Conservation (phyloP, 148 eudicot genomes). For the Arctostaphylos glauca region DNA sequence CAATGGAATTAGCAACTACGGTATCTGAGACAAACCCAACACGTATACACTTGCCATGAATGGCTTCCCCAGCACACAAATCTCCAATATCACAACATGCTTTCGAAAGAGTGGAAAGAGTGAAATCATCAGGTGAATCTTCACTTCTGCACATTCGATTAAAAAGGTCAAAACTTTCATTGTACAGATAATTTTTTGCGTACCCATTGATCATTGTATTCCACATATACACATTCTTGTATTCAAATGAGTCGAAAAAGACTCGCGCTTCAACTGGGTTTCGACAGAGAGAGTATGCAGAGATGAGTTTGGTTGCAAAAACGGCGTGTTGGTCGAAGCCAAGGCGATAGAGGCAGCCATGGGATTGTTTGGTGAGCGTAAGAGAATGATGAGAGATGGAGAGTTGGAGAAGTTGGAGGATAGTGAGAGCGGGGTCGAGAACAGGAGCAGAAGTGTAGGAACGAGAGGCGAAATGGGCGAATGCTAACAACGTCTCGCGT, state of each 20-base stretch:
- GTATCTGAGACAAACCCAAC: conserved; percentile 23
- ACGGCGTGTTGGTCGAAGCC: conserved; percentile 31
- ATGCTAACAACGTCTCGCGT: background rate
- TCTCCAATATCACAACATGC: conserved; percentile 21
- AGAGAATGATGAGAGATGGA: conserved; percentile 29
- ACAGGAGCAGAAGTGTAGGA: conserved; percentile 13
- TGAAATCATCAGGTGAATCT: conserved; percentile 33
- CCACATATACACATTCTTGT: conserved; percentile 32
- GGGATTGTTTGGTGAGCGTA: conserved; percentile 29
- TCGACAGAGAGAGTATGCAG: conserved; percentile 26
- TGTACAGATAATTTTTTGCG: conserved; percentile 20
- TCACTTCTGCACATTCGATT: conserved; percentile 27
- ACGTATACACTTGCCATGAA: conserved; percentile 20
- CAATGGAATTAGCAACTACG: conserved; percentile 29
- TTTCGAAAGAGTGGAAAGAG: conserved; percentile 34
- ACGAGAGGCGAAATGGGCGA: conserved; percentile 3
- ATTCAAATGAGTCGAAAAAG: conserved; percentile 29
- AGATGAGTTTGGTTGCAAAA: conserved; percentile 38
- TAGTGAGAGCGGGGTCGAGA: conserved; percentile 1
- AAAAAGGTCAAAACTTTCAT: conserved; percentile 31
- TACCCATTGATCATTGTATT: conserved; percentile 40
- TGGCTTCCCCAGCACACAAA: conserved; percentile 20
- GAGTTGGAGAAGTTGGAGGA: conserved; percentile 22
- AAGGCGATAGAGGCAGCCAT: conserved; percentile 23
- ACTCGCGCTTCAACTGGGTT: conserved; percentile 11